A percentile compares a stretch with the other conserved stretches of the same genome.
phyloP scores from a whole-genome alignment of 169 alveolate genomes.

The Cystoisospora suis region DNA sequence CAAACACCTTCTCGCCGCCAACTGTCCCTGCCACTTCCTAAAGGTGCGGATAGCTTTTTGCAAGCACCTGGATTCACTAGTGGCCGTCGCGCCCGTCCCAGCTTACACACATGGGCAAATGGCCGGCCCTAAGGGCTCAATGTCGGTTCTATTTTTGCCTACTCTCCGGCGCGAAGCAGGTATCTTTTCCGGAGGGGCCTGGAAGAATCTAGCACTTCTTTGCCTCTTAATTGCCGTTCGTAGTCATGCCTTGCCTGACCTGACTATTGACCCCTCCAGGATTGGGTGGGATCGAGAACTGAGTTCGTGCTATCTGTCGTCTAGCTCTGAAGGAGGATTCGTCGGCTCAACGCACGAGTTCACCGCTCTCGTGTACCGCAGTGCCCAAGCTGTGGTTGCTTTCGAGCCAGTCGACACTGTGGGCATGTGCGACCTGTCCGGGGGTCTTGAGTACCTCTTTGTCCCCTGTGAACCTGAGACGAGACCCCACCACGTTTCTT shows the following conservation, averaged over 20 bases:
- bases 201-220: too few relatives aligned
- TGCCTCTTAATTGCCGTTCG: too few relatives aligned
- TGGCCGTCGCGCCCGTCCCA: too few relatives aligned
- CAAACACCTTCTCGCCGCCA: too few relatives aligned
- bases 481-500: background rate
- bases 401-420: background rate
- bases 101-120: too few relatives aligned
- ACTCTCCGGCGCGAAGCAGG: too few relatives aligned
- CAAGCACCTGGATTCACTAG: too few relatives aligned
- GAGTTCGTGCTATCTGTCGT: background rate
- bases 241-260: background rate
- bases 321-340: background rate
- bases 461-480: background rate
- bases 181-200: too few relatives aligned
- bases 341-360: background rate
- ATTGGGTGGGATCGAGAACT: background rate
- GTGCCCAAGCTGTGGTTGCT: background rate
- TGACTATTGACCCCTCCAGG: background rate
- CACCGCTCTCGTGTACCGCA: background rate
- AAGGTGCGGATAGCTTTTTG: too few relatives aligned
- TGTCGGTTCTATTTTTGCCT: too few relatives aligned
- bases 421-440: background rate
- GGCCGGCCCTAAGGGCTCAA: too few relatives aligned
- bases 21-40: too few relatives aligned
- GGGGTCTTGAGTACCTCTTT: background rate